These are phyloP conservation scores for Wickerhamomyces sp. DNA, from an alignment of 1,139 yeast genomes.

Conservation along the genomic window DNA sequence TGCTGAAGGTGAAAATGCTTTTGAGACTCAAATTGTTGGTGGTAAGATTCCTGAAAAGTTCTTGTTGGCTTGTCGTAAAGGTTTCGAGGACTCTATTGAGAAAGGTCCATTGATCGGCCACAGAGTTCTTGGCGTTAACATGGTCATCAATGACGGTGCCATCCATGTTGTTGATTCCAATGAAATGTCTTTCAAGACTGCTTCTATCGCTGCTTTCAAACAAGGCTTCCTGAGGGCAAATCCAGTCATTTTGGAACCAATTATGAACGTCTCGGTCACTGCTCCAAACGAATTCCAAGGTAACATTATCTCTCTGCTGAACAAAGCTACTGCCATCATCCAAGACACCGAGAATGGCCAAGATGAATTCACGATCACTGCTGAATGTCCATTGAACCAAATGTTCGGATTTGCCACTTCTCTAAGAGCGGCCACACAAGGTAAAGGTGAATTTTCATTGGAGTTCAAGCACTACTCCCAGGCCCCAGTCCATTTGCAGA, in stretches of 20 bases:
- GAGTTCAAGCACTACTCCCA: slow-evolving; percentile 93
- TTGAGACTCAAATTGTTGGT: slow-evolving; percentile 87
- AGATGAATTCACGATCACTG: slow-evolving; percentile 89
- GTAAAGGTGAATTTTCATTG: slow-evolving; percentile 95
- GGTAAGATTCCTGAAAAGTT: slow-evolving; percentile 96
- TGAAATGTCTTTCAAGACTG: slow-evolving; percentile 91
- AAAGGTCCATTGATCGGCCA: slow-evolving; percentile 98
- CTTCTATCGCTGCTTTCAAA: slow-evolving; percentile 87
- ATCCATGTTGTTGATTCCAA: slow-evolving; percentile 97
- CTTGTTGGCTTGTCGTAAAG: slow-evolving; percentile 90
- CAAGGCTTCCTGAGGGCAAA: slow-evolving; percentile 81
- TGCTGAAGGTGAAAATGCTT: slow-evolving; percentile 61
- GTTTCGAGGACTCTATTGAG: slow-evolving; percentile 91
- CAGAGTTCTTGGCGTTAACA: slow-evolving; percentile 83
- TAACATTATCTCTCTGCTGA: slow-evolving; percentile 81
- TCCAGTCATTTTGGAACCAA: slow-evolving; percentile 92
- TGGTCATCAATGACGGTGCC: slow-evolving; percentile 96
- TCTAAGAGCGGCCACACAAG: slow-evolving; percentile 95
- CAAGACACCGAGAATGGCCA: slow-evolving; percentile 90
- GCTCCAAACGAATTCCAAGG: slow-evolving; percentile 98
- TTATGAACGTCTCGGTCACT: slow-evolving; percentile 87
- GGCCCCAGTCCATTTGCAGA: slow-evolving; percentile 86
- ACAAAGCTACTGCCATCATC: slow-evolving; percentile 89
- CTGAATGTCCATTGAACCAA: slow-evolving; percentile 91
- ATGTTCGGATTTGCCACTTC: slow-evolving; percentile 97